A percentile compares a stretch with the other conserved stretches of the same genome.
Evolutionary conservation across 805 yeast species (phyloP).

Genomic region (Wickerhamia fluorescens): DNA sequence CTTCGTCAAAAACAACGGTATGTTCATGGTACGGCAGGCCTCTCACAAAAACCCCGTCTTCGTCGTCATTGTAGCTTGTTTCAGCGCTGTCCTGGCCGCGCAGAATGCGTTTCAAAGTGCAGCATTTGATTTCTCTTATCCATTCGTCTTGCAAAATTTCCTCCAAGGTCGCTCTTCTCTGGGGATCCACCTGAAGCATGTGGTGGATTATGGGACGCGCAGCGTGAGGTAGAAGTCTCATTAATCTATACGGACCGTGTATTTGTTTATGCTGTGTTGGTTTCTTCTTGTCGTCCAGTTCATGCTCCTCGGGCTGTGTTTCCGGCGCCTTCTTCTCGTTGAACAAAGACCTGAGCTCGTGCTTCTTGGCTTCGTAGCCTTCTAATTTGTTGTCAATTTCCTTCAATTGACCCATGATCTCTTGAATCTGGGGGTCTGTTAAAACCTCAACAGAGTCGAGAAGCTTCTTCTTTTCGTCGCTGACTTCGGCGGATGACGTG

Average conservation of each 20-base stretch:
- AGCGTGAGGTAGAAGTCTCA: constrained; percentile 79
- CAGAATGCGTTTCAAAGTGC: constrained; percentile 54
- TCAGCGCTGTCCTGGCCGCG: no score
- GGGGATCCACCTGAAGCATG: constrained; percentile 58
- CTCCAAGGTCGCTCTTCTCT: constrained; percentile 55
- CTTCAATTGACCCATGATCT: constrained; percentile 26
- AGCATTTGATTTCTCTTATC: constrained; percentile 55
- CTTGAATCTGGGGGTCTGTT: constrained; percentile 25
- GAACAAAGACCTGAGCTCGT: constrained; percentile 27
- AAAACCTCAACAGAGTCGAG: constrained; percentile 20
- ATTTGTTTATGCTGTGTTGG: constrained; percentile 45
- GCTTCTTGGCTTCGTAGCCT: constrained; percentile 28
- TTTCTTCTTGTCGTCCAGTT: constrained; percentile 17
- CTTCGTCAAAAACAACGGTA: constrained; percentile 20
- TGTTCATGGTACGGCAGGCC: constrained; percentile 37
- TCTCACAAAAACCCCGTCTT: constrained; percentile 25
- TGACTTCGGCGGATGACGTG: constrained; percentile 2
- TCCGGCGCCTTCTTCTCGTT: constrained; percentile 11
- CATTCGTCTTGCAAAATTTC: constrained; percentile 66
- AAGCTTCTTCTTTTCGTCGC: constrained; percentile 12
- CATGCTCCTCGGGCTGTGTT: neutral
- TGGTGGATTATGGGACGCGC: constrained; percentile 66
- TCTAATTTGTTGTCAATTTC: constrained; percentile 31
- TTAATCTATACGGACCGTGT: constrained; percentile 76
- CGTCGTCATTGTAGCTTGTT: constrained; percentile 28